phyloP scores from a whole-genome alignment of 441 rosid genomes.

The Syzygium syzygioides region DNA sequence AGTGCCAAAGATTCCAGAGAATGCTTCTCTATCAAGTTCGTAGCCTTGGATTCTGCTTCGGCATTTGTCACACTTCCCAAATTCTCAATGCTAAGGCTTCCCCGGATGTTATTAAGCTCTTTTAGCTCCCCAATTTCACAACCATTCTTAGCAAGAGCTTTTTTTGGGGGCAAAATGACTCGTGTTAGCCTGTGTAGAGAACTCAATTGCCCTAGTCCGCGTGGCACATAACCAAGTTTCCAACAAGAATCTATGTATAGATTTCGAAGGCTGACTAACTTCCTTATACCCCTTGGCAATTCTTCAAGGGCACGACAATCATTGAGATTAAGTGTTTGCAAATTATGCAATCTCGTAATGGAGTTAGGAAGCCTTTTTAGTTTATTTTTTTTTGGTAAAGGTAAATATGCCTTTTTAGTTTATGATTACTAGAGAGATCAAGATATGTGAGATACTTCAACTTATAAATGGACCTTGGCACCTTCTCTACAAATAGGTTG shows the following conservation, averaged over 20 bases:
- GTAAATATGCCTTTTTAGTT: neutral
- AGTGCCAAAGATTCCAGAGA: neutral
- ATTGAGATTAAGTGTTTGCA: neutral
- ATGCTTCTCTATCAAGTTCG: neutral
- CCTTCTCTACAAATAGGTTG: too few relatives aligned
- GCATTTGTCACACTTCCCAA: neutral
- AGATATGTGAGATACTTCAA: neutral
- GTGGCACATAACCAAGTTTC: neutral
- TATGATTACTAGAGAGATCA: accelerated
- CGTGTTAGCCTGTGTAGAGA: neutral
- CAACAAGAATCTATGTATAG: accelerated
- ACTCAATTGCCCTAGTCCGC: neutral
- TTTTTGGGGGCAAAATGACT: neutral
- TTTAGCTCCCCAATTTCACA: neutral
- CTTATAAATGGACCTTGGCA: neutral
- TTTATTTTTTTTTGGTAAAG: too few relatives aligned
- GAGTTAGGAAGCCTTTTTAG: neutral
- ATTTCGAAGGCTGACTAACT: neutral
- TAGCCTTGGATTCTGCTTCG: neutral
- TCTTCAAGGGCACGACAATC: accelerated
- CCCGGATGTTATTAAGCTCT: neutral
- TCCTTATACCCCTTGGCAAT: neutral
- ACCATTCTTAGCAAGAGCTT: neutral
- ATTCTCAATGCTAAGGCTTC: neutral
- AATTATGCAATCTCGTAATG: neutral